Evolutionary conservation across 2,329 filamentous ascomycete genomes (phyloP).

Genomic region (Fusarium burgessii): DNA sequence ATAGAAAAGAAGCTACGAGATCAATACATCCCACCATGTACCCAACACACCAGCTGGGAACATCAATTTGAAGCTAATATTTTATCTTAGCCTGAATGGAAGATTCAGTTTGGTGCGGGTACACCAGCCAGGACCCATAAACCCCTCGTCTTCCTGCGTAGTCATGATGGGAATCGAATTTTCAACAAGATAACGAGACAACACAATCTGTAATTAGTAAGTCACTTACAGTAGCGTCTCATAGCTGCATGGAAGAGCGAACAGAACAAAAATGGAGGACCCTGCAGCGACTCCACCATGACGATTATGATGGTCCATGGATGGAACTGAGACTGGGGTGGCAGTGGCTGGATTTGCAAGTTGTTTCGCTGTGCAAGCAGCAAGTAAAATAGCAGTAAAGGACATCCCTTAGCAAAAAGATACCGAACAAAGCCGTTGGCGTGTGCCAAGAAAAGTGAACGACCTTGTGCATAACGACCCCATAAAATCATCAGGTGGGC

Average conservation of each 20-base stretch:
- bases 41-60: not conserved
- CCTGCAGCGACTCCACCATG: slow-evolving; percentile 42
- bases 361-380: slow-evolving; percentile 15
- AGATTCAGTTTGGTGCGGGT: slow-evolving; percentile 3
- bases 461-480: not conserved
- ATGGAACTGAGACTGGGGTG: slow-evolving; percentile 4
- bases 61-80: not conserved
- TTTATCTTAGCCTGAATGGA: not conserved
- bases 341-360: not conserved
- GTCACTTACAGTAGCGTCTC: slow-evolving; percentile 23
- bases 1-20: not conserved
- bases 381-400: not conserved
- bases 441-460: not conserved
- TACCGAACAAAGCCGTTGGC: slow-evolving; percentile 9
- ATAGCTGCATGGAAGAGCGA: slow-evolving; percentile 29
- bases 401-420: not conserved
- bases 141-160: slow-evolving; percentile 15
- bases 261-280: slow-evolving; percentile 33
- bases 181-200: slow-evolving; percentile 24
- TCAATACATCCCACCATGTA: not conserved
- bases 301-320: slow-evolving; percentile 24
- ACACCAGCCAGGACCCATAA: slow-evolving; percentile 8
- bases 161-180: slow-evolving; percentile 21
- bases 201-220: slow-evolving; percentile 30
- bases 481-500: slow-evolving; percentile 26